These are phyloP conservation scores for Didymella lethalis DNA, from an alignment of 2,329 filamentous ascomycete species.

Conservation along the genomic window DNA sequence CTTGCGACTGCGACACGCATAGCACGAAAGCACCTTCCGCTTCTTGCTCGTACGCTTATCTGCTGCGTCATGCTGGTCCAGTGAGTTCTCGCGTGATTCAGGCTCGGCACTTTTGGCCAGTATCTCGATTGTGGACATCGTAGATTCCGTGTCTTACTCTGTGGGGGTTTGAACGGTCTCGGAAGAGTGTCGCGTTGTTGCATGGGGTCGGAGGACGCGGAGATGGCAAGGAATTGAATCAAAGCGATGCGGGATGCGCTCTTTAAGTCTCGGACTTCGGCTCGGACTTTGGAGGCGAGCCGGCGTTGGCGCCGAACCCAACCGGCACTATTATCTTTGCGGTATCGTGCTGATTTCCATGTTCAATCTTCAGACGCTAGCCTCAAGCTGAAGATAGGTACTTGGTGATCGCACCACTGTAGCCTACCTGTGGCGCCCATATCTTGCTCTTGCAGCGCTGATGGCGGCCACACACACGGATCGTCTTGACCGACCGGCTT, in stretches of 20 bases:
- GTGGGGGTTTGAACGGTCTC: neutral
- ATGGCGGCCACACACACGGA: too few species aligned
- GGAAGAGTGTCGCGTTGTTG: neutral
- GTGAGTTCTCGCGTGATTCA: slow-evolving; percentile 45
- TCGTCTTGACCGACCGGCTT: neutral
- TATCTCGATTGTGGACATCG: slow-evolving; percentile 25
- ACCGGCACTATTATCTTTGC: neutral
- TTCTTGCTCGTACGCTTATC: slow-evolving; percentile 54
- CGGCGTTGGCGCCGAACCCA: slow-evolving; percentile 1
- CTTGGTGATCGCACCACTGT: neutral
- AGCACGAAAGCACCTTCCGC: slow-evolving; percentile 58
- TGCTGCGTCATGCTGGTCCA: slow-evolving; percentile 35
- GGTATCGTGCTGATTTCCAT: neutral
- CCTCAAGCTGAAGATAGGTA: neutral
- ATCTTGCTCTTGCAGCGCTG: too few species aligned
- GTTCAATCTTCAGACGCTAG: neutral
- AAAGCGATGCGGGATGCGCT: slow-evolving; percentile 4
- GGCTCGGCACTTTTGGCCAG: slow-evolving; percentile 36
- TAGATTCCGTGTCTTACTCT: neutral
- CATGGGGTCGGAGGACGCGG: slow-evolving; percentile 21
- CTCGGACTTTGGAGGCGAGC: slow-evolving; percentile 13
- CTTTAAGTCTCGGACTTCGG: slow-evolving; percentile 18
- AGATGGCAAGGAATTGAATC: slow-evolving; percentile 26
- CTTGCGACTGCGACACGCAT: slow-evolving; percentile 57
- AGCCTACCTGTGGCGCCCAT: neutral